Conservation (phyloP, 1,284 basidiomycete species). For the Butyriboletus appendiculatus region DNA sequence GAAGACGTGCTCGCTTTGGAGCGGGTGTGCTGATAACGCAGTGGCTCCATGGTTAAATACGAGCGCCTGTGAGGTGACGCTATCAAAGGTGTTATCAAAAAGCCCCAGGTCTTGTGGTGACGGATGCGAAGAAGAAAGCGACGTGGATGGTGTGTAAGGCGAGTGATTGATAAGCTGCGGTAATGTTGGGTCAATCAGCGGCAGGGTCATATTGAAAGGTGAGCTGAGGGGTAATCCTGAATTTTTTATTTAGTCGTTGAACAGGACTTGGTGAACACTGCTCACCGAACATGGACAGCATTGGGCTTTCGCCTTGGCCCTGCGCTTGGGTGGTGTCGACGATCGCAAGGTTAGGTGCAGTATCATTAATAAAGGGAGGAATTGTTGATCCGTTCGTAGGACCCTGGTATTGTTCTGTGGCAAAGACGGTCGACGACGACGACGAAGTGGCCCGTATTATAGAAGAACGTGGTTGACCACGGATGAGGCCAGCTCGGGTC, state of each 20-base stretch:
- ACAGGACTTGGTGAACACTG: neutral
- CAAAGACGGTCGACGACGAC: constrained; percentile 33
- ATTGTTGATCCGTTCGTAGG: constrained; percentile 23
- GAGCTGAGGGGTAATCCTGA: constrained; percentile 34
- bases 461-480: constrained; percentile 70
- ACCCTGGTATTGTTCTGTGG: constrained; percentile 34
- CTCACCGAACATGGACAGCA: constrained; percentile 35
- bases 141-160: constrained; percentile 35
- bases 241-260: constrained; percentile 13
- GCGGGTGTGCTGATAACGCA: constrained; percentile 39
- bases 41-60: constrained; percentile 24
- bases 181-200: constrained; percentile 28
- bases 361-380: constrained; percentile 22
- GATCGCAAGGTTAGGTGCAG: constrained; percentile 26
- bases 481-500: constrained; percentile 72
- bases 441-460: constrained; percentile 41
- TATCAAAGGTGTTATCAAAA: constrained; percentile 33
- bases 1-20: constrained; percentile 55
- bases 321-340: constrained; percentile 20
- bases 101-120: constrained; percentile 32
- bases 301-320: constrained; percentile 28
- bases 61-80: constrained; percentile 18
- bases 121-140: constrained; percentile 34
- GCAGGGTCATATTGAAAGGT: constrained; percentile 32
- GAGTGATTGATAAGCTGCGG: constrained; percentile 34